Base-by-base conservation (phyloP, 1,284 basidiomycete genomes). In the Papiliotrema fonsecae region DNA sequence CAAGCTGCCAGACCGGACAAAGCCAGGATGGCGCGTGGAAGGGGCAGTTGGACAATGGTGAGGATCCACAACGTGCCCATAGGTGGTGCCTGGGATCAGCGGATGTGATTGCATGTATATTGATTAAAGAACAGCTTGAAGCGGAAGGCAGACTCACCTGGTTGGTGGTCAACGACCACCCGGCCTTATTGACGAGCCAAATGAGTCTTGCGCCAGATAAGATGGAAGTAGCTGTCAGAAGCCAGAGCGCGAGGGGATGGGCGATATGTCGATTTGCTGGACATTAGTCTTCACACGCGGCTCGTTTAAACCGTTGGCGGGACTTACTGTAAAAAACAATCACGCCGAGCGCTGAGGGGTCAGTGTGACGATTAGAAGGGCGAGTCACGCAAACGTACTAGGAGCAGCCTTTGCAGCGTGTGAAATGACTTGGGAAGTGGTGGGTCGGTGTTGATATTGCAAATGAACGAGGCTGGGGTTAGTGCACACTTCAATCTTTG, bases 1-100 rank as follows among this genome's bases (percentile, higher is more conserved):
- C 62, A 71, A 1, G 36, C 55, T 5, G 55, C 58, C 2, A 71
- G 64, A 1, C 28, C 51, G 11, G 48, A 39, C 10, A 74, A 51
- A 4, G 62, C 61, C 4, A 67, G 31, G 6, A 72, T 38, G 3
- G 67, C 69, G 30, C 67, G 53, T 10, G 55, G 51, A 0, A 74
- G 56, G 2, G 70, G 68, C 14, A 74, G 56, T 54, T 72, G 71
- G 2, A 74, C 65, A 30, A 74, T 70, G 14, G 71, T 66, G 22
- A 72, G 50, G 45, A 73, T 70, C 72, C 72, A 74, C 26, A 74
- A 28, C 1, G 72, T 72, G 7, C 70, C 71, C 42, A 71, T 61
- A 10, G 72, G 59, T 3, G 72, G 71, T 6, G 65, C 72, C 70
- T 74, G 49, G 28, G 26, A 31, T 52, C 34, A 54, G 52, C 42